Conservation (phyloP, 1,139 yeast species). For the Yamadazyma triangularis region DNA sequence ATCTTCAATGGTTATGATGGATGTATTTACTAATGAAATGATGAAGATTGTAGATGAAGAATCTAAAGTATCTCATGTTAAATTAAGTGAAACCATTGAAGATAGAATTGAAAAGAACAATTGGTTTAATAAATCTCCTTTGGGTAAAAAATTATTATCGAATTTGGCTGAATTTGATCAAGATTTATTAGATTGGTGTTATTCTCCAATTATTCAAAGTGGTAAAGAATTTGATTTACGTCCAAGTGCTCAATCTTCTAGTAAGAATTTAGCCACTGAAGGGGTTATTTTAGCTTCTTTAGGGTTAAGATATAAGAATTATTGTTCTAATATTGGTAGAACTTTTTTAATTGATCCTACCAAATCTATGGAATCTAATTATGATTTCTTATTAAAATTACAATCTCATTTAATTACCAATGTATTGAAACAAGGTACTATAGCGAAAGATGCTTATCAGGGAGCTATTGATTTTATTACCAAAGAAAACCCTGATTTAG, state of each 20-base stretch:
- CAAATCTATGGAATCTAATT: slow-evolving; percentile 70
- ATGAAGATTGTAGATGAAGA: slow-evolving; percentile 86
- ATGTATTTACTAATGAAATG: slow-evolving; percentile 83
- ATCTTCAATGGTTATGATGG: slow-evolving; percentile 78
- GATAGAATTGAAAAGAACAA: slow-evolving; percentile 73
- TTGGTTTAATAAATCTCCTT: slow-evolving; percentile 60
- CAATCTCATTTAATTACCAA: slow-evolving; percentile 55
- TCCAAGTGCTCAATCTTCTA: slow-evolving; percentile 78
- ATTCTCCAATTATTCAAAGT: slow-evolving; percentile 86
- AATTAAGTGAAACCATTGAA: slow-evolving; percentile 74
- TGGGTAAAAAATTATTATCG: slow-evolving; percentile 51
- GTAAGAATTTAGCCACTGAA: slow-evolving; percentile 61
- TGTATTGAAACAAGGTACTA: slow-evolving; percentile 62
- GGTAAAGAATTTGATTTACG: slow-evolving; percentile 82
- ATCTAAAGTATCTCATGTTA: slow-evolving; percentile 64
- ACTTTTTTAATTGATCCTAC: slow-evolving; percentile 91
- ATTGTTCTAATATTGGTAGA: slow-evolving; percentile 85
- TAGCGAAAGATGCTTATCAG: slow-evolving; percentile 62
- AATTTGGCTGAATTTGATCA: slow-evolving; percentile 58
- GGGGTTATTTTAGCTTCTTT: slow-evolving; percentile 83
- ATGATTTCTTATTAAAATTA: slow-evolving; percentile 67
- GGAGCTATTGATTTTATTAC: slow-evolving; percentile 58
- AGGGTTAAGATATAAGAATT: slow-evolving; percentile 84
- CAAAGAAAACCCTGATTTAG: slow-evolving; percentile 59
- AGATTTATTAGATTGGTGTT: slow-evolving; percentile 87